Conservation (phyloP, 805 yeast species). For the Wickerhamomyces alni region DNA sequence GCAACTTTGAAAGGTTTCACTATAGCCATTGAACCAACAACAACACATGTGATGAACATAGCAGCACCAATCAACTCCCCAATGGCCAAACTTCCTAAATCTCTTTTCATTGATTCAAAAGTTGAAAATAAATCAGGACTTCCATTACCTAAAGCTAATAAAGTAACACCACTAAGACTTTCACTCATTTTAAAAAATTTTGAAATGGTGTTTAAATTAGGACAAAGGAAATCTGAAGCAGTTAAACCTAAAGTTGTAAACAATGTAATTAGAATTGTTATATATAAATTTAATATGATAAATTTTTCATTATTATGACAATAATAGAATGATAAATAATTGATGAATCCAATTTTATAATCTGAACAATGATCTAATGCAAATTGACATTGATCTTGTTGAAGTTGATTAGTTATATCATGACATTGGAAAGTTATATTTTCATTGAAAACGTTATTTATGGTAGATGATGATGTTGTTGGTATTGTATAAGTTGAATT, state of each 20-base stretch:
- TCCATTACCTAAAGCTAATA: constrained; percentile 89
- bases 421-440: constrained; percentile 11
- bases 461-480: neutral
- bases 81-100: constrained; percentile 70
- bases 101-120: constrained; percentile 69
- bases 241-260: constrained; percentile 72
- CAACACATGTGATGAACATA: constrained; percentile 74
- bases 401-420: constrained; percentile 10
- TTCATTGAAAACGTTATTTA: neutral
- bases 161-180: constrained; percentile 78
- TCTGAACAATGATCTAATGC: constrained; percentile 16
- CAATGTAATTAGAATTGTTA: constrained; percentile 27
- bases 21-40: constrained; percentile 75
- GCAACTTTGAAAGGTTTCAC: constrained; percentile 62
- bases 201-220: constrained; percentile 70
- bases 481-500: neutral
- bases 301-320: constrained; percentile 9
- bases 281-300: constrained; percentile 4
- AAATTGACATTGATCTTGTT: constrained; percentile 15
- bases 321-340: constrained; percentile 18
- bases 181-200: constrained; percentile 61
- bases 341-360: constrained; percentile 20
- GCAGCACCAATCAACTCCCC: constrained; percentile 94
- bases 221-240: constrained; percentile 80
- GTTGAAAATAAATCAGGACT: constrained; percentile 87